phyloP scores from a whole-genome alignment of 768 basidiomycete species.

The Agrocybe praecox region DNA sequence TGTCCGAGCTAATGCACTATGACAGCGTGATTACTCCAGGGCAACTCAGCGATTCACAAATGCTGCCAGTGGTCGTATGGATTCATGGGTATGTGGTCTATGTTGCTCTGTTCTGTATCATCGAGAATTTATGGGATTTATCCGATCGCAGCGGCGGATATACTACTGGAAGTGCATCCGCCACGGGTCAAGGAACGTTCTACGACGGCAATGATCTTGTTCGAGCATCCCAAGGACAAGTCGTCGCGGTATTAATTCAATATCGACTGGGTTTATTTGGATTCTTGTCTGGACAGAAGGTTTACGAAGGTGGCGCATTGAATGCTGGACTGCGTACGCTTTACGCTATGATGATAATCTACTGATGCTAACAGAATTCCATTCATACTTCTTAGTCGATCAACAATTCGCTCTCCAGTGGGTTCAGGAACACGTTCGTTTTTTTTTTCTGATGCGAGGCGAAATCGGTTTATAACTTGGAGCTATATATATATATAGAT shows the following conservation, averaged over 20 bases:
- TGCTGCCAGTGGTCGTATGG: slow-evolving; percentile 44
- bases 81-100: slow-evolving; percentile 38
- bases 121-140: not conserved
- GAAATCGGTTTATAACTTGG: not conserved
- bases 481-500: slow-evolving; percentile 27
- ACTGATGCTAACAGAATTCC: not conserved
- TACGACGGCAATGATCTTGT: slow-evolving; percentile 39
- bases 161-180: slow-evolving; percentile 26
- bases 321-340: slow-evolving; percentile 51
- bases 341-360: not conserved
- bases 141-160: slow-evolving; percentile 31
- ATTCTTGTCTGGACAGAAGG: slow-evolving; percentile 43
- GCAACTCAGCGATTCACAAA: slow-evolving; percentile 18
- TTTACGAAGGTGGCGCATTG: slow-evolving; percentile 42
- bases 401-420: slow-evolving; percentile 44
- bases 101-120: too few species aligned
- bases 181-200: not conserved
- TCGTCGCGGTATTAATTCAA: slow-evolving; percentile 42
- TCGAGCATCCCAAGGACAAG: slow-evolving; percentile 31
- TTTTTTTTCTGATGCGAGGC: not conserved
- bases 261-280: slow-evolving; percentile 48
- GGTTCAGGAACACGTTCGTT: slow-evolving; percentile 40
- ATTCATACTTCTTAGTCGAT: slow-evolving; percentile 31
- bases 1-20: not conserved
- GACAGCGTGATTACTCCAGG: slow-evolving; percentile 39